Evolutionary conservation across 1,139 yeast genomes (phyloP).

Genomic region (Blastobotrys persicus): DNA sequence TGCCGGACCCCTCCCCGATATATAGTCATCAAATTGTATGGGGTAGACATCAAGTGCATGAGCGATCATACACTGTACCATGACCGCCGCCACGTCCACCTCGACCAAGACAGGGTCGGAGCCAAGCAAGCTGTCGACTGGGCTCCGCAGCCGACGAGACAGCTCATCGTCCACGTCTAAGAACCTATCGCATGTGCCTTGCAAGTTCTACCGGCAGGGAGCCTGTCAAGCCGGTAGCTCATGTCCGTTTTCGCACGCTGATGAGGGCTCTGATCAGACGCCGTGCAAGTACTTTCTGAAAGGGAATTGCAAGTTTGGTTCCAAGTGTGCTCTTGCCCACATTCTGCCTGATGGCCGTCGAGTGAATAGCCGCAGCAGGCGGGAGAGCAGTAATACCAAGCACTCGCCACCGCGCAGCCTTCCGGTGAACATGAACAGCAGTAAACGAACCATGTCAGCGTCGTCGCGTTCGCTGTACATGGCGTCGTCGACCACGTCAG

Average conservation of each 20-base stretch:
- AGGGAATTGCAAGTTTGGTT: conserved; percentile 92
- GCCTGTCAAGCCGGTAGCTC: conserved; percentile 90
- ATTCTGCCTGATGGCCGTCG: conserved; percentile 85
- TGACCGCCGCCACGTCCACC: neutral
- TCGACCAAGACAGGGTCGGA: neutral
- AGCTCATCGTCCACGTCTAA: conserved; percentile 8
- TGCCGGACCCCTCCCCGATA: neutral
- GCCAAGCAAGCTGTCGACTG: conserved; percentile 17
- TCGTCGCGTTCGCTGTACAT: neutral
- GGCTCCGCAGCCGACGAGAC: conserved; percentile 12
- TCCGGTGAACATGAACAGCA: conserved; percentile 2
- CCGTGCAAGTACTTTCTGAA: conserved; percentile 93
- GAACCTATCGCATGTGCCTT: conserved; percentile 84
- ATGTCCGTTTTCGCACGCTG: conserved; percentile 87
- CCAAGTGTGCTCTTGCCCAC: conserved; percentile 91
- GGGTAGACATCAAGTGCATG: no score
- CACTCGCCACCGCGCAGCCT: conserved; percentile 6
- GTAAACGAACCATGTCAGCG: neutral
- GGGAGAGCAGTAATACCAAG: conserved; percentile 10
- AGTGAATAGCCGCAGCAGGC: conserved; percentile 51
- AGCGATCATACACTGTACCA: neutral
- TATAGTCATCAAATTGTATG: neutral
- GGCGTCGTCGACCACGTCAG: neutral
- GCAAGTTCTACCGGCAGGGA: conserved; percentile 88
- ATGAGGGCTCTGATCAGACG: conserved; percentile 61